Evolutionary conservation across 371 early-diverging fungal species (phyloP).

Genomic region (Mycotypha africana): DNA sequence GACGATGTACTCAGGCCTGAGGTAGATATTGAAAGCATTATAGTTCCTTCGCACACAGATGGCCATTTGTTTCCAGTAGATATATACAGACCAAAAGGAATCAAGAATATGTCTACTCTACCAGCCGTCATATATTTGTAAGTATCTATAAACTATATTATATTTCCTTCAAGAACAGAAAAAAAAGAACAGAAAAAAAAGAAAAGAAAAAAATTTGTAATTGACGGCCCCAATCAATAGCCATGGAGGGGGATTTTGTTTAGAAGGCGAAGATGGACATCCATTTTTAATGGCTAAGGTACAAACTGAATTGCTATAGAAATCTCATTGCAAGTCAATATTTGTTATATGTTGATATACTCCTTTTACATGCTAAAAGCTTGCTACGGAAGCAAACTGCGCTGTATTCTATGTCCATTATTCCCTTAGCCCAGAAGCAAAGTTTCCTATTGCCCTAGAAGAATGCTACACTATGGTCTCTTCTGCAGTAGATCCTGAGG

Average conservation of each 20-base stretch:
- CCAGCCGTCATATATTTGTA: not conserved
- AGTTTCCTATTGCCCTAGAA: constrained; percentile 23
- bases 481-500: constrained; percentile 3
- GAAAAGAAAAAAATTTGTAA: no score
- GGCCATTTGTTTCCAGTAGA: no score
- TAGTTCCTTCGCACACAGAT: not conserved
- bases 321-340: no score
- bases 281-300: no score
- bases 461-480: constrained; percentile 20
- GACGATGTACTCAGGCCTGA: not conserved
- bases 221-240: no score
- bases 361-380: not conserved
- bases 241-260: not conserved
- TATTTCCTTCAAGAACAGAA: no score
- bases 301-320: no score
- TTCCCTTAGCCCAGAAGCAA: constrained; percentile 20
- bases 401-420: constrained; percentile 19
- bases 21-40: not conserved
- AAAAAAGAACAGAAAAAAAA: no score
- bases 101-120: no score
- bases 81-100: no score
- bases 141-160: not conserved
- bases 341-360: no score
- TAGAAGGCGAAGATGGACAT: not conserved
- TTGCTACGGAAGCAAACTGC: constrained; percentile 11